A percentile compares a stretch with the other conserved stretches of the same genome.
Evolutionary conservation across 148 eudicot genomes (phyloP).

Genomic region (Vaccinium myrtillus): DNA sequence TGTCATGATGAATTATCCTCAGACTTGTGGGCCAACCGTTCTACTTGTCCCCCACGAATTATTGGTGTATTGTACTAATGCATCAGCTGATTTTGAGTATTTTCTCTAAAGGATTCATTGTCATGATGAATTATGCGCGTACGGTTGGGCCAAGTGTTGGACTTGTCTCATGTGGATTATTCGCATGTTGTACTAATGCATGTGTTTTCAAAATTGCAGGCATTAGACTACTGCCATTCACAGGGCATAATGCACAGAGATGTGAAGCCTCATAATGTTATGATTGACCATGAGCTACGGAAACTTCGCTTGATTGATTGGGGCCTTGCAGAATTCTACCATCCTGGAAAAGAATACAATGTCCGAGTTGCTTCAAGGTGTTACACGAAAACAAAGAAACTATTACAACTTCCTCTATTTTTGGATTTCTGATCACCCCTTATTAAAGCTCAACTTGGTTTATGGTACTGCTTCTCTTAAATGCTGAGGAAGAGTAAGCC

Average conservation of each 20-base stretch:
- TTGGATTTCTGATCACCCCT: neutral
- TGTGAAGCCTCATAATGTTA: slow-evolving; percentile 46
- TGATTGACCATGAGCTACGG: slow-evolving; percentile 46
- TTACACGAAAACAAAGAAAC: neutral
- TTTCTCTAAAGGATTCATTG: too few species aligned
- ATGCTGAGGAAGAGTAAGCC: neutral
- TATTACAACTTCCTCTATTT: neutral
- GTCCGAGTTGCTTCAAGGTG: slow-evolving; percentile 45
- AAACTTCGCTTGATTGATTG: slow-evolving; percentile 44
- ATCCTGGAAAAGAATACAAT: slow-evolving; percentile 45
- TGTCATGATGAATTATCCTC: neutral
- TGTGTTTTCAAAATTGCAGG: slow-evolving; percentile 22
- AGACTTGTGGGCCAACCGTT: neutral
- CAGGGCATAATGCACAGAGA: slow-evolving; percentile 48
- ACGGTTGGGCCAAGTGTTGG: neutral
- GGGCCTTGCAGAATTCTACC: slow-evolving; percentile 46
- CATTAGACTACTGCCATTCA: slow-evolving; percentile 44
- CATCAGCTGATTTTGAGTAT: neutral
- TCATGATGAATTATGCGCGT: too few species aligned
- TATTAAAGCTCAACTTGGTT: neutral
- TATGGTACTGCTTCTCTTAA: neutral
- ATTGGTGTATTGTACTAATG: neutral
- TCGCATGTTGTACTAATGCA: neutral
- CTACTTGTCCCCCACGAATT: neutral
- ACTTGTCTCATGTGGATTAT: neutral